Conservation (phyloP, 2,329 filamentous ascomycete species). For the Exophiala dermatitidis region DNA sequence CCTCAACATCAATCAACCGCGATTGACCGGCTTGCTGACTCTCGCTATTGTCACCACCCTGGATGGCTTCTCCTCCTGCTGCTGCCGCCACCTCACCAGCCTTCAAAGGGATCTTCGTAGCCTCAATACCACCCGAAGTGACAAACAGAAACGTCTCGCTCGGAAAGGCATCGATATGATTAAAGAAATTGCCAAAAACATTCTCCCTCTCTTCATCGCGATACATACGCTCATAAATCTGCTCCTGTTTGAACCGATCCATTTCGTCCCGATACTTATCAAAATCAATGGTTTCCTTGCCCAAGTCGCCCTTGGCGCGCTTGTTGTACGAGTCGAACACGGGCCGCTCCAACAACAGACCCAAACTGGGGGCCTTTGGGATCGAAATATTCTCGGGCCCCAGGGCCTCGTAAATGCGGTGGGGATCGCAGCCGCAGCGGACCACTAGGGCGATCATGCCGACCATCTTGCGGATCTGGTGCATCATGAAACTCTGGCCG, state of each 20-base stretch:
- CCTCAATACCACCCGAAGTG: conserved; percentile 60
- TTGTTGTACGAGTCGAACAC: conserved; percentile 87
- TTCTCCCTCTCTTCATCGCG: conserved; percentile 80
- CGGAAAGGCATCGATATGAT: conserved; percentile 68
- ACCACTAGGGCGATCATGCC: conserved; percentile 81
- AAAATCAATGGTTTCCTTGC: conserved; percentile 68
- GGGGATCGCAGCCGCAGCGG: conserved; percentile 68
- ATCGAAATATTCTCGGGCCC: conserved; percentile 68
- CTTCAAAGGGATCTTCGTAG: conserved; percentile 40
- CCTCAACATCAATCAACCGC: conserved; percentile 15
- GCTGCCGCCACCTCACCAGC: conserved; percentile 3
- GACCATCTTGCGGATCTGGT: conserved; percentile 99
- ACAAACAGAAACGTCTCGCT: conserved; percentile 68
- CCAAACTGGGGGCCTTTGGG: conserved; percentile 85
- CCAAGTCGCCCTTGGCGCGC: conserved; percentile 57
- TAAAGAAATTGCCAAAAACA: conserved; percentile 73
- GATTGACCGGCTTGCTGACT: conserved; percentile 2
- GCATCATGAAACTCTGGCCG: conserved; percentile 99
- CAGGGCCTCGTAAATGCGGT: conserved; percentile 69
- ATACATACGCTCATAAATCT: conserved; percentile 91
- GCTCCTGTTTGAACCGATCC: conserved; percentile 77
- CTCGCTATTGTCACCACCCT: not conserved
- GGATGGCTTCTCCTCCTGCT: conserved; percentile 1
- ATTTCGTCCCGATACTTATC: conserved; percentile 69
- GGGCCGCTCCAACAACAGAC: conserved; percentile 79